Percentiles rank a stretch among this genome's conserved stretches.
phyloP scores from a whole-genome alignment of 163 green algal species.

The Chlorella variabilis region DNA sequence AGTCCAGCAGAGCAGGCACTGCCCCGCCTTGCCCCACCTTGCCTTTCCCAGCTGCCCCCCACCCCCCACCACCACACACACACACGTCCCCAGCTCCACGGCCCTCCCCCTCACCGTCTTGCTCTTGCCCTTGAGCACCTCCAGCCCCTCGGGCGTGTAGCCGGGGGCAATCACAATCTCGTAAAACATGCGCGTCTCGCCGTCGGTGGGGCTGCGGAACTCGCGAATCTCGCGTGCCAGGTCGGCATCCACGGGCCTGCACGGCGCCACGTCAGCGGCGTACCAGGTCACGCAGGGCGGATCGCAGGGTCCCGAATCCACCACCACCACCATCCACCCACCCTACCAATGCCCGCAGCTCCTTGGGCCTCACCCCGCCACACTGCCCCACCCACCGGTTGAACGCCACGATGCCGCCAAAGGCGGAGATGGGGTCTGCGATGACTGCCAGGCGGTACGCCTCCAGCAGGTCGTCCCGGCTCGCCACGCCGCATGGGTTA shows the following conservation, averaged over 20 bases:
- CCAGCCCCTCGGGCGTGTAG: conserved; percentile 91
- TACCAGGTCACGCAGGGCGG: no score
- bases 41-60: not conserved
- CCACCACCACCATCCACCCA: not conserved
- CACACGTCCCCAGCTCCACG: not conserved
- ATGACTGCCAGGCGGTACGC: conserved; percentile 88
- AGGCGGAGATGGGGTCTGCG: conserved; percentile 95
- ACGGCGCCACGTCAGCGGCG: not conserved
- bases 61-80: not conserved
- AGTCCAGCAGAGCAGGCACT: no score
- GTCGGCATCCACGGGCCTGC: conserved; percentile 66
- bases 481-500: conserved; percentile 96
- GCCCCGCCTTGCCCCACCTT: no score
- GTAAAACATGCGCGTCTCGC: conserved; percentile 99
- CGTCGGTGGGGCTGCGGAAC: conserved; percentile 93
- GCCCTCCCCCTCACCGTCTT: conserved; percentile 73
- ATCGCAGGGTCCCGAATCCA: not conserved
- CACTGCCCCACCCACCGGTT: conserved; percentile 68
- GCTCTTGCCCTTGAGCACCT: conserved; percentile 93
- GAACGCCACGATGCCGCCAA: conserved; percentile 99
- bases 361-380: not conserved
- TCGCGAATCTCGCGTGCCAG: conserved; percentile 91
- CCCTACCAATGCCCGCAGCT: not conserved
- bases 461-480: conserved; percentile 80
- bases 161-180: conserved; percentile 98